Conservation (phyloP, 164 flowering plant species). For the Magnolia changhungtana region DNA sequence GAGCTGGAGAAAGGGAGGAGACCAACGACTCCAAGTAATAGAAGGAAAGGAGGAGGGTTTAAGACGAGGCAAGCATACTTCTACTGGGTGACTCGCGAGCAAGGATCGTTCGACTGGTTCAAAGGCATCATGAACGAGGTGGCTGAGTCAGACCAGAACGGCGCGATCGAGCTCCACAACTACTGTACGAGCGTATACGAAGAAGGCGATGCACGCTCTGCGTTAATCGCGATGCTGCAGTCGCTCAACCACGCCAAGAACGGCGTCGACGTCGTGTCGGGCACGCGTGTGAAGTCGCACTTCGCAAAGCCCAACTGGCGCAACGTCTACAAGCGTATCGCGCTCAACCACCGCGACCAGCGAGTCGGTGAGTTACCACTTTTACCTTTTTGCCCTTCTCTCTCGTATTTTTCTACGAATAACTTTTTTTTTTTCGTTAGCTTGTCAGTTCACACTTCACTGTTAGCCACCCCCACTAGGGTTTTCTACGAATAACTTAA, state of each 20-base stretch:
- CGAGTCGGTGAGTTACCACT: constrained; percentile 36
- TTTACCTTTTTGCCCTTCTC: background rate
- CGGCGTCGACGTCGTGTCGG: constrained; percentile 59
- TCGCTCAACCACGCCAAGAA: constrained; percentile 50
- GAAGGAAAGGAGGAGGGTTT: constrained; percentile 15
- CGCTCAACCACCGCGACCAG: constrained; percentile 32
- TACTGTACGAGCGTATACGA: constrained; percentile 64
- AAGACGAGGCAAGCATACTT: constrained; percentile 51
- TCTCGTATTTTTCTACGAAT: too few species aligned
- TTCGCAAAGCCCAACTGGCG: constrained; percentile 65
- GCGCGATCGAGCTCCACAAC: constrained; percentile 56
- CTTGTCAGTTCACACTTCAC: too few species aligned
- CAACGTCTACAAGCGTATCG: constrained; percentile 41
- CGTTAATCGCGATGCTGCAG: constrained; percentile 63
- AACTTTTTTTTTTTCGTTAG: too few species aligned
- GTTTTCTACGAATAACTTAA: too few species aligned
- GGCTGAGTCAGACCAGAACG: constrained; percentile 40
- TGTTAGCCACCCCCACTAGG: too few species aligned
- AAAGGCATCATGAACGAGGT: constrained; percentile 63
- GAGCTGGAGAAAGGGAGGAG: constrained; percentile 10
- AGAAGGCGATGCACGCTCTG: constrained; percentile 63
- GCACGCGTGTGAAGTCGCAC: constrained; percentile 56
- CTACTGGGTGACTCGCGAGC: constrained; percentile 72
- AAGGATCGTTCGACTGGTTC: constrained; percentile 67
- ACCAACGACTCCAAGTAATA: background rate